These are phyloP conservation scores for Cystobasidiaceae sp. DNA, from an alignment of 1,284 basidiomycete genomes.

Conservation along the genomic window DNA sequence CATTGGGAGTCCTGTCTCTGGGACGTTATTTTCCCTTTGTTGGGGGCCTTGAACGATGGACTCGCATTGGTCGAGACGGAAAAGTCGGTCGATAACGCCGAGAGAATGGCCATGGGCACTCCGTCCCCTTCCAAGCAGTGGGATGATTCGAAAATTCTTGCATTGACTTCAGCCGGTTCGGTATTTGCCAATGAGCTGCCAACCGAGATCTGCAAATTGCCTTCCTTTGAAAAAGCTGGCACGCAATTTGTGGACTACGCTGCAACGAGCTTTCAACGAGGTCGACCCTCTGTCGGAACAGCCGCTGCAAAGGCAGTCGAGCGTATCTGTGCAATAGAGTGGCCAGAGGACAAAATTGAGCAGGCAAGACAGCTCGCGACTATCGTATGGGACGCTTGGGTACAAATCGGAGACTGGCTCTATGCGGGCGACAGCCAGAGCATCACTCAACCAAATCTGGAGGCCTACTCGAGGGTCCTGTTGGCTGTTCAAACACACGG, in stretches of 20 bases:
- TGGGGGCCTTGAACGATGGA: slow-evolving; percentile 58
- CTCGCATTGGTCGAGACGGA: background rate
- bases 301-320: slow-evolving; percentile 71
- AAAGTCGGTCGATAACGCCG: background rate
- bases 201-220: slow-evolving; percentile 70
- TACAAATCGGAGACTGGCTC: slow-evolving; percentile 61
- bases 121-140: slow-evolving; percentile 51
- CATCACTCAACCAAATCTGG: slow-evolving; percentile 73
- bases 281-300: no score
- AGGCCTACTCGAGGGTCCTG: slow-evolving; percentile 70
- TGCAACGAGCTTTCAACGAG: slow-evolving; percentile 65
- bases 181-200: slow-evolving; percentile 54
- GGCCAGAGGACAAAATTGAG: slow-evolving; percentile 52
- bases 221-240: slow-evolving; percentile 65
- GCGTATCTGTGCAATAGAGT: slow-evolving; percentile 55
- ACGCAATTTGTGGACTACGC: slow-evolving; percentile 62
- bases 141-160: slow-evolving; percentile 83
- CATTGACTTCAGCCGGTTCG: slow-evolving; percentile 73
- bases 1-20: slow-evolving; percentile 85
- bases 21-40: slow-evolving; percentile 81
- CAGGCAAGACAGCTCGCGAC: slow-evolving; percentile 53
- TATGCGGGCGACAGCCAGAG: slow-evolving; percentile 9
- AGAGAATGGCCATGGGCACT: slow-evolving; percentile 20
- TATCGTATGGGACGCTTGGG: slow-evolving; percentile 65
- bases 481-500: slow-evolving; percentile 45